A percentile compares a stretch with the other conserved stretches of the same genome.
phyloP scores from a whole-genome alignment of 371 early-diverging fungal genomes.

The Apophysomyces trapeziformis region DNA sequence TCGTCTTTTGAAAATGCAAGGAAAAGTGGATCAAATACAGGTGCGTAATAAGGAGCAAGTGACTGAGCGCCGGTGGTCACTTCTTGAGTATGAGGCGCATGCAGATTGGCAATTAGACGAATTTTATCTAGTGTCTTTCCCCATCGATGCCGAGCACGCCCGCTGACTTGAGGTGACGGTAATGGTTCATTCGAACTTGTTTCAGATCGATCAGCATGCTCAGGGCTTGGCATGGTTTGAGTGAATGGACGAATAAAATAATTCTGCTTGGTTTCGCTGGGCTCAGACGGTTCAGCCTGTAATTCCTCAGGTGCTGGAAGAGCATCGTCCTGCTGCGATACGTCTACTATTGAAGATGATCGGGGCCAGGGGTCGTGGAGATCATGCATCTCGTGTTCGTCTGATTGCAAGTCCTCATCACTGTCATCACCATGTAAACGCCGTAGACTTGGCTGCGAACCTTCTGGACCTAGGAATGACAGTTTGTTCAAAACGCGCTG shows the following conservation, averaged over 20 bases:
- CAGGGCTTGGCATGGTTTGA: conserved; percentile 9
- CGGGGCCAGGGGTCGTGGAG: conserved; percentile 9
- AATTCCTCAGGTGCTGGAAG: conserved; percentile 2
- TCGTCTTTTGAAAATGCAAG: conserved; percentile 42
- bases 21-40: conserved; percentile 49
- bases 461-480: conserved; percentile 8
- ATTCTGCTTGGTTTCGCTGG: not conserved
- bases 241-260: conserved; percentile 8
- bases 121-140: conserved; percentile 50
- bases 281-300: not conserved
- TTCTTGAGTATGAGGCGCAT: conserved; percentile 12
- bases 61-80: conserved; percentile 13
- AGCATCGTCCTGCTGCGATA: not conserved
- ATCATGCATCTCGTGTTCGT: conserved; percentile 9
- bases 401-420: not conserved
- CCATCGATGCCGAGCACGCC: conserved; percentile 42
- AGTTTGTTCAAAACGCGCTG: conserved; percentile 31
- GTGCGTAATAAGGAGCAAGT: conserved; percentile 43
- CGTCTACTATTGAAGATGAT: not conserved
- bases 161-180: conserved; percentile 10
- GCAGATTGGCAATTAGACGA: conserved; percentile 43
- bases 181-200: conserved; percentile 5
- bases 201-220: not conserved
- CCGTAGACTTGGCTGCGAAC: not conserved
- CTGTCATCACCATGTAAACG: not conserved